These are phyloP conservation scores for Aureobasidium sp. DNA, from an alignment of 2,329 filamentous ascomycete genomes.

Conservation along the genomic window DNA sequence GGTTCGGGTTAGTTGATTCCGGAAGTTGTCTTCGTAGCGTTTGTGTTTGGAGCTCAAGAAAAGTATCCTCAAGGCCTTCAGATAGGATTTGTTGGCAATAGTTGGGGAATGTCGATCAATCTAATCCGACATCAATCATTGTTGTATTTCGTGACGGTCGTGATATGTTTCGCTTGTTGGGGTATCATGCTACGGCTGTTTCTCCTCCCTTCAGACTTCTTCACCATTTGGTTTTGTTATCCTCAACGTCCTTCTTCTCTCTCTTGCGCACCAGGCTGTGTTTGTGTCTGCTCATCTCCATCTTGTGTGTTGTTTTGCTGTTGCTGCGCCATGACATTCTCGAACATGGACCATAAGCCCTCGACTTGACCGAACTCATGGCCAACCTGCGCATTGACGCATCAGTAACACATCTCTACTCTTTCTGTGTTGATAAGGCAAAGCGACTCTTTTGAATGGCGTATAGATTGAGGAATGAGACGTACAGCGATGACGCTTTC, in stretches of 20 bases:
- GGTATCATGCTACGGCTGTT: not conserved
- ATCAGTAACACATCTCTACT: not conserved
- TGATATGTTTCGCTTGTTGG: no score
- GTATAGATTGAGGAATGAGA: not conserved
- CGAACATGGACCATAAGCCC: conserved; percentile 93
- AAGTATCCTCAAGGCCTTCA: no score
- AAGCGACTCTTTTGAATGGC: conserved; percentile 42
- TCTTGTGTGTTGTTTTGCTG: not conserved
- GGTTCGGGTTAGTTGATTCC: no score
- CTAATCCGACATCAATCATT: no score
- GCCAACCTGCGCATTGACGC: conserved; percentile 50
- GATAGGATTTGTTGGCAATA: no score
- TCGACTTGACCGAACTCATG: conserved; percentile 98
- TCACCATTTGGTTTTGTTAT: not conserved
- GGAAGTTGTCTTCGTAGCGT: no score
- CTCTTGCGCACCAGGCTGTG: not conserved
- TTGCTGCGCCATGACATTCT: conserved; percentile 84
- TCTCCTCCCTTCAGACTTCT: not conserved
- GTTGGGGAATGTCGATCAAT: no score
- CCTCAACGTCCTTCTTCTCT: not conserved
- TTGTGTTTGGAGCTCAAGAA: no score
- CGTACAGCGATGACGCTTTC: conserved; percentile 83
- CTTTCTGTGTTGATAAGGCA: no score
- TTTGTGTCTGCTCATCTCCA: not conserved
- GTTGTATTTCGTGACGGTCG: no score